Conservation (phyloP, 306 rosid genomes). For the Ammopiptanthus mongolicus region DNA sequence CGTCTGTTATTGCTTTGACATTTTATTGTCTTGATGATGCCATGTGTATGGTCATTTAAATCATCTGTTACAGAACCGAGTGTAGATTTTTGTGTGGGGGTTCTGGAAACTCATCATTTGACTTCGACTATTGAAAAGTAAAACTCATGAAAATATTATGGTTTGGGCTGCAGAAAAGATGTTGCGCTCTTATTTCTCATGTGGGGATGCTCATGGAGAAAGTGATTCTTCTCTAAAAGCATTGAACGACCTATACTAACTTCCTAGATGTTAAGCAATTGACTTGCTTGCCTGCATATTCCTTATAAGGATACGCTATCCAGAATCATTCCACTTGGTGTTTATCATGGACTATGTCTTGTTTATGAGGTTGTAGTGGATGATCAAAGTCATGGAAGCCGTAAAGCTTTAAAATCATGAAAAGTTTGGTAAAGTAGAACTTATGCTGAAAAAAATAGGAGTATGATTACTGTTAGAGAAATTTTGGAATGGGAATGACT, state of each 20-base stretch:
- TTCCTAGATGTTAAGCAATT: not conserved
- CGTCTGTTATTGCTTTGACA: constrained; percentile 9
- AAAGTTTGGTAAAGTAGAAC: not conserved
- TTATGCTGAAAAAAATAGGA: not conserved
- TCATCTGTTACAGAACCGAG: not conserved
- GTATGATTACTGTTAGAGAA: not conserved
- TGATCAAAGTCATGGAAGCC: constrained; percentile 1
- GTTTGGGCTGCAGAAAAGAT: not conserved
- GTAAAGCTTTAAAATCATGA: not conserved
- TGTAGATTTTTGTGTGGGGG: not conserved
- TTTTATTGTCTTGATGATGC: not conserved
- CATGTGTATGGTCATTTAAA: not conserved
- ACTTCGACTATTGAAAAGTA: not conserved
- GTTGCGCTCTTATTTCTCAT: not conserved
- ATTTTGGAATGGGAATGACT: no score
- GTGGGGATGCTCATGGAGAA: not conserved
- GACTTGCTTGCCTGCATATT: not conserved
- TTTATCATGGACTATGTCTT: not conserved
- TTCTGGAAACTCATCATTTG: not conserved
- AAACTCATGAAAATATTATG: not conserved
- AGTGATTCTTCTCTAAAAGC: not conserved
- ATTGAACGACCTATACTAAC: not conserved
- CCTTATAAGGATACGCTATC: not conserved
- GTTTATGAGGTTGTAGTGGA: not conserved
- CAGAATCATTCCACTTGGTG: not conserved